A percentile compares a stretch with the other conserved stretches of the same genome.
These are phyloP conservation scores for Didymella lethalis DNA, from an alignment of 2,329 filamentous ascomycete species.

Conservation along the genomic window DNA sequence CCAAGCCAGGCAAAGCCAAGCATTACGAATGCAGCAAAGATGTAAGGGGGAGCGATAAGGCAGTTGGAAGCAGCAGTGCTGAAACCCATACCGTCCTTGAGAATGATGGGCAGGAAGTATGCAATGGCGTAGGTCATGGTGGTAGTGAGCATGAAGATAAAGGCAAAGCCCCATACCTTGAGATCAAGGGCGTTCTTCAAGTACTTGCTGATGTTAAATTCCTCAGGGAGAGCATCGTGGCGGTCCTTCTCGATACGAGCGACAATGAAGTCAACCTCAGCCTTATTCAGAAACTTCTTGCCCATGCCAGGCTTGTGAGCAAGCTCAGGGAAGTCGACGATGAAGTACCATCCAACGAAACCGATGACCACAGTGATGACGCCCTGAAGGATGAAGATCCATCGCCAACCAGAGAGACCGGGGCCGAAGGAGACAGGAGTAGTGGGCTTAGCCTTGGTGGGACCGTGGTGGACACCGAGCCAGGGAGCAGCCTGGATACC, in stretches of 20 bases:
- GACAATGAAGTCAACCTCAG: constrained; percentile 40
- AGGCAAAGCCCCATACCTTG: constrained; percentile 35
- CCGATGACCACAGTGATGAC: constrained; percentile 33
- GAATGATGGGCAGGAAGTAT: constrained; percentile 43
- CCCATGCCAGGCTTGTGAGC: constrained; percentile 31
- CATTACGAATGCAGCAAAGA: constrained; percentile 44
- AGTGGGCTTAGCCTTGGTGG: constrained; percentile 32
- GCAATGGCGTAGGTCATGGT: constrained; percentile 43
- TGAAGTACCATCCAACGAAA: constrained; percentile 33
- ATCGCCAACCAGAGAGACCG: constrained; percentile 46
- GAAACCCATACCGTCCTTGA: constrained; percentile 43
- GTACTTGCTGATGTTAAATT: constrained; percentile 36
- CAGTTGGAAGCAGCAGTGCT: constrained; percentile 36
- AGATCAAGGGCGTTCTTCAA: constrained; percentile 29
- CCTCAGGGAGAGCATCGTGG: constrained; percentile 39
- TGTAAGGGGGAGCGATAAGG: constrained; percentile 39
- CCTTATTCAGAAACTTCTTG: constrained; percentile 38
- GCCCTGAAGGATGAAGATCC: constrained; percentile 39
- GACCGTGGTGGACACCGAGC: constrained; percentile 44
- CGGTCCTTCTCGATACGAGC: constrained; percentile 40
- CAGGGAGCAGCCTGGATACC: constrained; percentile 38
- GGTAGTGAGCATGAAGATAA: constrained; percentile 36
- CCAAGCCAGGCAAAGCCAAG: constrained; percentile 67
- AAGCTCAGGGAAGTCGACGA: constrained; percentile 40
- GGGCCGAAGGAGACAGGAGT: constrained; percentile 35